phyloP scores from a whole-genome alignment of 768 basidiomycete genomes.

The Lactarius tabidus region DNA sequence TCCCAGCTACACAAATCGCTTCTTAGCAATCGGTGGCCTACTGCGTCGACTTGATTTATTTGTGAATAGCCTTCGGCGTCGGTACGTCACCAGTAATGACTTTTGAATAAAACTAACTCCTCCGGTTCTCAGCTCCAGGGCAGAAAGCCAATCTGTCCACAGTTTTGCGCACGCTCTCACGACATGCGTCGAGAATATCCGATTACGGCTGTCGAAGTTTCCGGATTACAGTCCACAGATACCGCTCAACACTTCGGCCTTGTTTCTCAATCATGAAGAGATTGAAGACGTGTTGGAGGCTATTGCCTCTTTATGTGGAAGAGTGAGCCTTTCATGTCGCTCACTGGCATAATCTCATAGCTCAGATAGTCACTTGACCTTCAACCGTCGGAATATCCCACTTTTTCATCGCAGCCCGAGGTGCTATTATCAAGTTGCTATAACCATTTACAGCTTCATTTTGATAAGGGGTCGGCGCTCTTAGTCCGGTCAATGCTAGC shows the following conservation, averaged over 20 bases:
- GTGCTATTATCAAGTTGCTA: slow-evolving; percentile 61
- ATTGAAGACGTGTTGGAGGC: slow-evolving; percentile 34
- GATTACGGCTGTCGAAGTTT: slow-evolving; percentile 21
- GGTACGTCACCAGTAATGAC: slow-evolving; percentile 36
- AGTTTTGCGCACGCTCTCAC: slow-evolving; percentile 32
- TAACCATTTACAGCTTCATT: slow-evolving; percentile 46
- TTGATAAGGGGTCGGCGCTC: slow-evolving; percentile 50
- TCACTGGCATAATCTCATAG: background rate
- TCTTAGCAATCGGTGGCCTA: slow-evolving; percentile 63
- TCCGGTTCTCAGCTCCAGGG: slow-evolving; percentile 2
- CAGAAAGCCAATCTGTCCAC: slow-evolving; percentile 27
- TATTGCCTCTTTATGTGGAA: slow-evolving; percentile 53
- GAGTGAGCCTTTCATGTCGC: slow-evolving; percentile 41
- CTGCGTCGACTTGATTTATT: slow-evolving; percentile 63
- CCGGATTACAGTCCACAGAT: slow-evolving; percentile 9
- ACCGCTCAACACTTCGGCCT: slow-evolving; percentile 21
- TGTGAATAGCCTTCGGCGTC: slow-evolving; percentile 42
- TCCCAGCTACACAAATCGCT: slow-evolving; percentile 53
- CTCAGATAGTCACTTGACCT: slow-evolving; percentile 21
- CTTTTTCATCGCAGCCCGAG: slow-evolving; percentile 34
- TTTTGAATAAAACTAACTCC: background rate
- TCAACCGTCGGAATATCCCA: slow-evolving; percentile 21
- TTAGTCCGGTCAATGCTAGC: slow-evolving; percentile 54
- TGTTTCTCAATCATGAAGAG: slow-evolving; percentile 30
- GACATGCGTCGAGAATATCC: slow-evolving; percentile 29